Conservation (phyloP, 345 rosid species). For the Mangifera indica region DNA sequence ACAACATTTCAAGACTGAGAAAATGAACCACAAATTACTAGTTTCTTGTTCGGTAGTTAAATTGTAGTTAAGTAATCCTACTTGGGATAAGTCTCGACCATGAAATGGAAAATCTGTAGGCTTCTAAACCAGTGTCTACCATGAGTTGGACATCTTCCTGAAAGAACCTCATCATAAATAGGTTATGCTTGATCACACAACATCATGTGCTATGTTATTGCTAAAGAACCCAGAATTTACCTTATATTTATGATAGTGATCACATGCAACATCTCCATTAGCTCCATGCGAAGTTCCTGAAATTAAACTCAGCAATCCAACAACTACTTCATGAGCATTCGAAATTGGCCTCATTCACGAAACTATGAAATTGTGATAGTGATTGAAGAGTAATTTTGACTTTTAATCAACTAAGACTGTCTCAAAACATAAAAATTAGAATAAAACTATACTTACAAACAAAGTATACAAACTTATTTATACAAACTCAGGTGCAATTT, state of each 20-base stretch:
- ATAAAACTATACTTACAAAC: too few relatives aligned
- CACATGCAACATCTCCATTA: slow-evolving; percentile 30
- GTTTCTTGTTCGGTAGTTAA: not conserved
- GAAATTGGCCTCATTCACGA: not conserved
- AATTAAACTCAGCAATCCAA: not conserved
- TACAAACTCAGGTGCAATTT: too few relatives aligned
- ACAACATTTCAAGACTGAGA: not conserved
- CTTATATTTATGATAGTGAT: slow-evolving; percentile 34
- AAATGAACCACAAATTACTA: not conserved
- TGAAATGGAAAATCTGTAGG: slow-evolving; percentile 36
- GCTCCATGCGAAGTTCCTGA: slow-evolving; percentile 26
- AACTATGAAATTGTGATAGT: not conserved
- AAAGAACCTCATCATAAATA: not conserved
- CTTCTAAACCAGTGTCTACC: slow-evolving; percentile 29
- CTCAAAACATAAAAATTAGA: too few relatives aligned
- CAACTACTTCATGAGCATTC: too few relatives aligned
- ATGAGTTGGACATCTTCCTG: slow-evolving; percentile 37
- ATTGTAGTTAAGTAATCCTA: not conserved
- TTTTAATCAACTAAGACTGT: too few relatives aligned
- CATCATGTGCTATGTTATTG: not conserved
- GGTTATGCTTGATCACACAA: not conserved
- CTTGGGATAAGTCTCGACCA: slow-evolving; percentile 43
- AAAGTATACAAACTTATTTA: too few relatives aligned
- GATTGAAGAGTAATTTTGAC: too few relatives aligned
- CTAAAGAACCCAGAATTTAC: slow-evolving; percentile 2